These are phyloP conservation scores for Mycosphaerelloides madeirae DNA, from an alignment of 2,329 filamentous ascomycete genomes.

Conservation along the genomic window DNA sequence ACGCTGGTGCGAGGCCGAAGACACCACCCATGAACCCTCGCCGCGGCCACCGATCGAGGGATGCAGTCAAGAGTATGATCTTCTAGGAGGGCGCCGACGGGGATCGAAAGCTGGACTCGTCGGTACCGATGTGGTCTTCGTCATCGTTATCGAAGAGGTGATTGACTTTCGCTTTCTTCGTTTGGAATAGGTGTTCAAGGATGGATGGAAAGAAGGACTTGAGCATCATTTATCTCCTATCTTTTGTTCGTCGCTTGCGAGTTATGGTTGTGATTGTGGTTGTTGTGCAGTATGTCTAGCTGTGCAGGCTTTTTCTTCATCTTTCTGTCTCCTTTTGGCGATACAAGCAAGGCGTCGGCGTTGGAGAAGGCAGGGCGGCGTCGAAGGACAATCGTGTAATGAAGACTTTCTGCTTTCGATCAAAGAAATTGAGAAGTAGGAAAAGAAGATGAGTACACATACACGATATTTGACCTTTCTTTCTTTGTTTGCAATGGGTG, in stretches of 20 bases:
- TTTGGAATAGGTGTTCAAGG: background rate
- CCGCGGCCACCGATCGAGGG: constrained; percentile 27
- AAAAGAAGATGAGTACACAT: background rate
- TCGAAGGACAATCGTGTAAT: too few species aligned
- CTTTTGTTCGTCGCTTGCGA: background rate
- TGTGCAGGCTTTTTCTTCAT: background rate
- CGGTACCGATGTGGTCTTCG: background rate
- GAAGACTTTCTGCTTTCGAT: too few species aligned
- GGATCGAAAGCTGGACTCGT: background rate
- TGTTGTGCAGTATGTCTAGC: background rate
- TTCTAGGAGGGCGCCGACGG: constrained; percentile 23
- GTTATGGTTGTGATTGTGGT: background rate
- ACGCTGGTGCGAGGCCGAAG: constrained; percentile 18
- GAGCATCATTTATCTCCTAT: background rate
- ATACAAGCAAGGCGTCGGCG: background rate
- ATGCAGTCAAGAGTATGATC: constrained; percentile 38
- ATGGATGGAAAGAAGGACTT: background rate
- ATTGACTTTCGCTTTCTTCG: background rate
- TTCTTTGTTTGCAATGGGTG: background rate
- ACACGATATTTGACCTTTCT: background rate
- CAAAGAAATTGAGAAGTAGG: background rate
- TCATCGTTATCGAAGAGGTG: background rate
- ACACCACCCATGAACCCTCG: constrained; percentile 32
- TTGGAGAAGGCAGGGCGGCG: background rate
- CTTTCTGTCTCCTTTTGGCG: background rate